Evolutionary conservation across 2,329 filamentous ascomycete genomes (phyloP).

Genomic region (Aotearoamyces nothofagi): DNA sequence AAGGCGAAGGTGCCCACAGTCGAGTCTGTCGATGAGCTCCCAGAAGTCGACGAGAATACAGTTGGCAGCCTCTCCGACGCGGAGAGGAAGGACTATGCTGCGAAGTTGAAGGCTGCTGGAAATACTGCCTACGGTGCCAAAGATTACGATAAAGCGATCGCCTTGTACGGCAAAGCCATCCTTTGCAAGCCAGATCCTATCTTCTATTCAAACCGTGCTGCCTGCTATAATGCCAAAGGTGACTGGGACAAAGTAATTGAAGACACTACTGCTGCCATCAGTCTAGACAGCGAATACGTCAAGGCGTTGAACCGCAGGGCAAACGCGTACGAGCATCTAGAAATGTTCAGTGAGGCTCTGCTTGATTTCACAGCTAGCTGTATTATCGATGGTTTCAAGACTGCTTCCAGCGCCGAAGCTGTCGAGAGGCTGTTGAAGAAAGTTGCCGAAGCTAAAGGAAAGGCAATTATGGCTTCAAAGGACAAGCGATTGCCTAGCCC

Average conservation of each 20-base stretch:
- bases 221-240: slow-evolving; percentile 86
- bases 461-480: slow-evolving; percentile 69
- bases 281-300: slow-evolving; percentile 87
- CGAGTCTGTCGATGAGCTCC: slow-evolving; percentile 51
- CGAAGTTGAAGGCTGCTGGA: slow-evolving; percentile 84
- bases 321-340: slow-evolving; percentile 89
- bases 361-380: slow-evolving; percentile 97
- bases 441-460: slow-evolving; percentile 88
- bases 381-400: slow-evolving; percentile 96
- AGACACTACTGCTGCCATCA: slow-evolving; percentile 88
- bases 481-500: slow-evolving; percentile 80
- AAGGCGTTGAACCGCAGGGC: slow-evolving; percentile 95
- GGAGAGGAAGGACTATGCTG: slow-evolving; percentile 74
- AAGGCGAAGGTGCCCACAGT: slow-evolving; percentile 34
- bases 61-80: slow-evolving; percentile 36
- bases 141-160: slow-evolving; percentile 86
- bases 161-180: slow-evolving; percentile 89
- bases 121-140: slow-evolving; percentile 95
- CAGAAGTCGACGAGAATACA: slow-evolving; percentile 45
- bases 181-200: slow-evolving; percentile 94
- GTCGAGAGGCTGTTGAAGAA: slow-evolving; percentile 93
- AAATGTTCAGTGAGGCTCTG: slow-evolving; percentile 82
- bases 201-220: slow-evolving; percentile 97
- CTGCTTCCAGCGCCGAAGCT: slow-evolving; percentile 72
- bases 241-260: slow-evolving; percentile 95